Evolutionary conservation across 139 green algal genomes (phyloP), one percentile per base, ranked within the genome.

Genomic region (Tetraselmis chui): DNA sequence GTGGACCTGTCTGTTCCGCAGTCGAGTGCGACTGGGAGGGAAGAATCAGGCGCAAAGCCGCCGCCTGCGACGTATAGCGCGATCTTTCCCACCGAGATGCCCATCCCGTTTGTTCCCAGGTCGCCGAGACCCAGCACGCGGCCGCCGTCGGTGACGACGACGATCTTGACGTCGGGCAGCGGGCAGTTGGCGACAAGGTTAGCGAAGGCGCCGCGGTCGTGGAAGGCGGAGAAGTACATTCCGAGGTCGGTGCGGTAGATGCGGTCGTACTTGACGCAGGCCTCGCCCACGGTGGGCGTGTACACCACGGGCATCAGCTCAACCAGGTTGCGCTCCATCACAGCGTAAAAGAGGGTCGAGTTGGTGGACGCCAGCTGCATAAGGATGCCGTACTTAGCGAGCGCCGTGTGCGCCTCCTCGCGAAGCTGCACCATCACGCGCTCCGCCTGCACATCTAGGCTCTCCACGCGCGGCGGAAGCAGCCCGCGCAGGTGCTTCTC

Each of bases 91-190:
- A 84, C 81, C 28, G 81, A 83, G 58, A 96, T 96, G 31, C 91
- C 91, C 81, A 95, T 94, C 81, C 92, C 92, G 31, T 92, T 89
- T 0, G 85, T 86, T 18, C 92, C 91, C 32, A 95, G 87, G 81
- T 95, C 89, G 0, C 88, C 88, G 74, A 93, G 80, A 0, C 89
- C 90, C 31, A 93, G 86, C 32, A 93, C 90, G 80, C 89, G 85
- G 11, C 76, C 84, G 27, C 87, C 87, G 78, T 93, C 89, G 0
- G 89, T 92, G 2, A 92, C 84, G 27, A 93, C 86, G 18, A 89
- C 85, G 79, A 92, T 91, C 79, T 88, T 83, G 24, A 92, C 88
- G 75, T 88, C 88, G 28, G 86, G 77, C n/a, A 24, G 76, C 23
- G 84, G 87, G 88, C 89, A 91, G 78, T 92, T 91, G 75, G 81